Evolutionary conservation across 176 grass and related monocot species (phyloP).

Genomic region (bread wheat (Triticum aestivum)): DNA sequence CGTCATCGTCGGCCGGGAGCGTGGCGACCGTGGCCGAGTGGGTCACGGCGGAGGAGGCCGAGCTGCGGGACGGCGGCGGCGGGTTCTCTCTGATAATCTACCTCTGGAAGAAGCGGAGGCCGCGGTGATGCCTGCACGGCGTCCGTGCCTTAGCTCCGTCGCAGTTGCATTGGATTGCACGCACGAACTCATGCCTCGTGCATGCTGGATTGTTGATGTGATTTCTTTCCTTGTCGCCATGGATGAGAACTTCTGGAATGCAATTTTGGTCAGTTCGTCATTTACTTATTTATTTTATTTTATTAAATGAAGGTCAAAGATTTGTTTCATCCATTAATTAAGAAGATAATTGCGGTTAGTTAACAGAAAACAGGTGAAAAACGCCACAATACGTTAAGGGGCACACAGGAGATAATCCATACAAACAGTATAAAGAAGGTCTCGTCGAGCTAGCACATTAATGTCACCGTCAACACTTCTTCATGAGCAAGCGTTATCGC

Average conservation of each 20-base stretch:
- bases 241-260: background rate
- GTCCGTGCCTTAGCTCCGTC: background rate
- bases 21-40: conserved; percentile 42
- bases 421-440: too few relatives aligned
- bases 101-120: background rate
- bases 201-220: background rate
- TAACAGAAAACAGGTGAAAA: too few relatives aligned
- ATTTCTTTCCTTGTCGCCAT: background rate
- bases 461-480: too few relatives aligned
- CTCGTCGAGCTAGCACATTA: too few relatives aligned
- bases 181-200: background rate
- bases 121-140: background rate
- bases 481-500: too few relatives aligned
- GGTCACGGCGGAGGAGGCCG: conserved; percentile 4
- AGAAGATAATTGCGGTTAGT: too few relatives aligned
- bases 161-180: background rate
- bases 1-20: conserved; percentile 34
- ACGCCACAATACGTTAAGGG: too few relatives aligned
- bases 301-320: too few relatives aligned
- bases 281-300: too few relatives aligned
- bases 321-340: too few relatives aligned
- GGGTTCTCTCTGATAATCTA: background rate
- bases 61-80: background rate
- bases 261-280: background rate
- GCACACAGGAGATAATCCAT: too few relatives aligned